Percentiles rank a stretch among this genome's conserved stretches.
phyloP scores from a whole-genome alignment of 768 basidiomycete genomes.

The Nevesoporus exiguus region DNA sequence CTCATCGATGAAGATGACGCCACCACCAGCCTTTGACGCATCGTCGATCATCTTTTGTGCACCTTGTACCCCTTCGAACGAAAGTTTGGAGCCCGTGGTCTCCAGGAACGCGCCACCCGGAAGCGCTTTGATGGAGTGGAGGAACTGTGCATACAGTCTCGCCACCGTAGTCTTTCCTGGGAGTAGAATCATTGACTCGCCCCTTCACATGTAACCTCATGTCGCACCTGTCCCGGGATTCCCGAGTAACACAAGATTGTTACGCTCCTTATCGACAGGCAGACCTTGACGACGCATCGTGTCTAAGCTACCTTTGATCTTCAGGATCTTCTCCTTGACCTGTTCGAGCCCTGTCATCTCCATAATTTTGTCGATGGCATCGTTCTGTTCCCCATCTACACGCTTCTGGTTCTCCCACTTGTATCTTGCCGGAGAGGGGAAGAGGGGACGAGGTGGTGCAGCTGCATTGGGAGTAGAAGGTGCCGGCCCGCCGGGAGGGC shows the following conservation, averaged over 20 bases:
- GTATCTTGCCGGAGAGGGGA: slow-evolving; percentile 36
- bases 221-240: slow-evolving; percentile 70
- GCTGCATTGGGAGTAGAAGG: slow-evolving; percentile 3
- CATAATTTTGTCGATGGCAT: slow-evolving; percentile 64
- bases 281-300: slow-evolving; percentile 49
- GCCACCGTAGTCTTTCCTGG: slow-evolving; percentile 72
- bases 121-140: slow-evolving; percentile 52
- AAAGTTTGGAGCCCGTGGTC: slow-evolving; percentile 59
- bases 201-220: neutral
- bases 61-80: slow-evolving; percentile 54
- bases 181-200: neutral
- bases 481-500: neutral
- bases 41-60: slow-evolving; percentile 51
- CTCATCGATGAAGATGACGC: slow-evolving; percentile 69
- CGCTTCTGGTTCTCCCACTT: slow-evolving; percentile 61
- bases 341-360: slow-evolving; percentile 64
- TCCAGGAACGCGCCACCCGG: slow-evolving; percentile 56
- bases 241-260: slow-evolving; percentile 61
- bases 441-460: slow-evolving; percentile 5
- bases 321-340: slow-evolving; percentile 59
- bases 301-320: slow-evolving; percentile 58
- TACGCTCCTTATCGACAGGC: slow-evolving; percentile 51
- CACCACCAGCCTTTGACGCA: slow-evolving; percentile 54
- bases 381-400: slow-evolving; percentile 48
- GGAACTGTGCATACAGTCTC: slow-evolving; percentile 59